Conservation (phyloP, 2,329 filamentous ascomycete genomes). For the Cryphonectria carpinicola region DNA sequence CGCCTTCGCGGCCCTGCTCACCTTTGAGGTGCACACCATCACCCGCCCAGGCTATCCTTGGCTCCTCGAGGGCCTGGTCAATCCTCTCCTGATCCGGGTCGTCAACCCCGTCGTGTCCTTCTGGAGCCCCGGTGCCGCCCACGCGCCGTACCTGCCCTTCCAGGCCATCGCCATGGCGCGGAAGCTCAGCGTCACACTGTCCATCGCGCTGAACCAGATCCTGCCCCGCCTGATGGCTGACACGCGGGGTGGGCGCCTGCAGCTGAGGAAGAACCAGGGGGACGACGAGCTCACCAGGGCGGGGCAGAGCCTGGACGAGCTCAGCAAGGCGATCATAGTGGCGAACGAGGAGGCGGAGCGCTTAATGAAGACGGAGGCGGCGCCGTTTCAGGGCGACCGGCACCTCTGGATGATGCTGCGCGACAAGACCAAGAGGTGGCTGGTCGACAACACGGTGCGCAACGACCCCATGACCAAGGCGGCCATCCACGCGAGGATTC, state of each 20-base stretch:
- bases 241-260: slow-evolving; percentile 39
- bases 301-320: slow-evolving; percentile 64
- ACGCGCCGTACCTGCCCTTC: slow-evolving; percentile 77
- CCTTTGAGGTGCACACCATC: slow-evolving; percentile 61
- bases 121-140: slow-evolving; percentile 44
- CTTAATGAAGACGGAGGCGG: slow-evolving; percentile 76
- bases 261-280: slow-evolving; percentile 32
- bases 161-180: slow-evolving; percentile 78
- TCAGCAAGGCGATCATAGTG: slow-evolving; percentile 63
- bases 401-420: slow-evolving; percentile 66
- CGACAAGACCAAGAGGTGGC: slow-evolving; percentile 78
- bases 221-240: slow-evolving; percentile 64
- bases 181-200: slow-evolving; percentile 75
- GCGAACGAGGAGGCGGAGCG: slow-evolving; percentile 71
- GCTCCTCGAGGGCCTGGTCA: slow-evolving; percentile 48
- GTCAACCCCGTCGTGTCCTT: slow-evolving; percentile 41
- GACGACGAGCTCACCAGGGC: slow-evolving; percentile 55
- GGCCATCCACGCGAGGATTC: slow-evolving; percentile 71
- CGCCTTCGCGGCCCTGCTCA: slow-evolving; percentile 54
- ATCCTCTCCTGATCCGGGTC: slow-evolving; percentile 43
- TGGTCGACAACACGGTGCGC: slow-evolving; percentile 83
- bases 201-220: slow-evolving; percentile 82
- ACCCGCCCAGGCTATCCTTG: slow-evolving; percentile 58
- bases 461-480: slow-evolving; percentile 81
- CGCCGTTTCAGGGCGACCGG: slow-evolving; percentile 77